Evolutionary conservation across 345 rosid species (phyloP), one percentile per base, ranked within the genome.

Genomic region (Arabidopsis arenosa): DNA sequence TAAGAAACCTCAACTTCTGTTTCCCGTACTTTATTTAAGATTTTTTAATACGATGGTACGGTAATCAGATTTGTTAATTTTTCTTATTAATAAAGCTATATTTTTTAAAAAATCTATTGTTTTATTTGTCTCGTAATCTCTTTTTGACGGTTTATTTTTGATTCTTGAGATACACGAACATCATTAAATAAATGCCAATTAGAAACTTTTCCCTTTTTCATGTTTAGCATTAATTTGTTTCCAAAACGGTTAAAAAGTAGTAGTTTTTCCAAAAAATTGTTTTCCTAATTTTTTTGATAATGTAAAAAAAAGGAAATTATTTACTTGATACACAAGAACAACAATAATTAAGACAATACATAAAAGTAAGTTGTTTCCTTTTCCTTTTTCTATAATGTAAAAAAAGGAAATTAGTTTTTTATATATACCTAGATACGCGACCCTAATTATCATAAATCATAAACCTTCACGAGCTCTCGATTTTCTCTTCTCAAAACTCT

Each of bases 151-250:
- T 54, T 70, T 55, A 56, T 35, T 17, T 43, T 4, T 15, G 37
- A 54, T 73, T 56, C 72, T 74, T 66, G 72, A 23, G 78, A 28
- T 26, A 17, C 78, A 74, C 36, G 72, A 56, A 45, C 59, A 74
- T 47, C 21, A 36, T n/a, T 55, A 55, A 55, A 44, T 55, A 55
- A 55, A 44, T 73, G 63, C 17, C 60, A 45, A 33, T 5, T 33
- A 43, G 3, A 2, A 44, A 15, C 2, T 0, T 14, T 54, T 13
- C 44, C 77, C 14, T 55, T 73, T 48, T 43, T 6, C 28, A 17
- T 56, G 12, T n/a, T 40, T 41, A 17, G 8, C 30, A 69, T 40
- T 53, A 14, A 37, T 5, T 2, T 53, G 32, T 43, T 63, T 73
- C 39, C 57, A 55, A 74, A 64, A 64, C 56, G 15, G 7, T 45